Evolutionary conservation across 768 basidiomycete species (phyloP).

Genomic region (Suillus clintonianus): DNA sequence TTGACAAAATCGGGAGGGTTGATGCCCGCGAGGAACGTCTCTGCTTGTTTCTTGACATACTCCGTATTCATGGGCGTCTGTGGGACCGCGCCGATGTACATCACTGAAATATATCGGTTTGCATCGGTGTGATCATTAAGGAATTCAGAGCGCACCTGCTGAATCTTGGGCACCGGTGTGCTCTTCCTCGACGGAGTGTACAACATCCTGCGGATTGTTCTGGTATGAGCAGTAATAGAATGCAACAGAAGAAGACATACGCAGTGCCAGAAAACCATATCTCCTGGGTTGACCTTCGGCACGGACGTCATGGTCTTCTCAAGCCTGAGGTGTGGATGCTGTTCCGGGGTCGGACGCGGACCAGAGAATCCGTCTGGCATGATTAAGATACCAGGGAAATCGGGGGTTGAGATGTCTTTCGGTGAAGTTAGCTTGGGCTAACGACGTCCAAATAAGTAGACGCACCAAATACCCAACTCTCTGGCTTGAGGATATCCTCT

Average conservation of each 20-base stretch:
- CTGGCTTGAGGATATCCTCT: slow-evolving; percentile 44
- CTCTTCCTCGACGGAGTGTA: slow-evolving; percentile 50
- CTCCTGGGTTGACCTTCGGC: slow-evolving; percentile 73
- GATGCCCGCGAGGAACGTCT: slow-evolving; percentile 57
- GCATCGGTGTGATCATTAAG: neutral
- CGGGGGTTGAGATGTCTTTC: slow-evolving; percentile 46
- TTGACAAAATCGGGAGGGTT: slow-evolving; percentile 78
- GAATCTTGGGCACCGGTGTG: slow-evolving; percentile 61
- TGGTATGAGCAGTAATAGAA: neutral
- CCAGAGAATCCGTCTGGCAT: slow-evolving; percentile 30
- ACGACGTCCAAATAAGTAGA: neutral
- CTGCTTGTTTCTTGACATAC: slow-evolving; percentile 65
- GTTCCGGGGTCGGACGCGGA: slow-evolving; percentile 51
- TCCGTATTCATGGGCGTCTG: slow-evolving; percentile 59
- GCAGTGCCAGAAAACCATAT: slow-evolving; percentile 81
- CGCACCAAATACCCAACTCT: slow-evolving; percentile 55
- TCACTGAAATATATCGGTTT: slow-evolving; percentile 42
- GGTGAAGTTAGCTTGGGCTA: neutral
- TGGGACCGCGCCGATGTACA: slow-evolving; percentile 80
- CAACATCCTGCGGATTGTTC: slow-evolving; percentile 37
- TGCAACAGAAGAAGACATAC: slow-evolving; percentile 27
- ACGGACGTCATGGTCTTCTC: slow-evolving; percentile 68
- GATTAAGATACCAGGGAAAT: slow-evolving; percentile 53
- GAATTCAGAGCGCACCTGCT: slow-evolving; percentile 40
- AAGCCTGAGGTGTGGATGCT: slow-evolving; percentile 71